phyloP scores from a whole-genome alignment of 345 rosid genomes.

The Pistacia atlantica region DNA sequence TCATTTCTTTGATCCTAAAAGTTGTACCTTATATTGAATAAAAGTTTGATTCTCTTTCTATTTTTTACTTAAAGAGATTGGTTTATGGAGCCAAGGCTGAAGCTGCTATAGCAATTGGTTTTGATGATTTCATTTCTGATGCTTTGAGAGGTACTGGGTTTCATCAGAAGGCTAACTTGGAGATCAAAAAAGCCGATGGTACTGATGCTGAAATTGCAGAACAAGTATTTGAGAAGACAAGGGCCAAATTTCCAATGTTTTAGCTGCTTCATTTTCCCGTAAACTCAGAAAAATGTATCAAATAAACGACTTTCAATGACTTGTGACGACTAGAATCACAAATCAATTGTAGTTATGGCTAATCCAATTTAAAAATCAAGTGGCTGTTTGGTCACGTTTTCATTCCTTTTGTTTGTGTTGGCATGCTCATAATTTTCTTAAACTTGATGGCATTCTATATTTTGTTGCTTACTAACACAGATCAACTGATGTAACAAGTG shows the following conservation, averaged over 20 bases:
- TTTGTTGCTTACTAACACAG: no score
- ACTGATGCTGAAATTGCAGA: conserved; percentile 75
- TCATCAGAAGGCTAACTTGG: conserved; percentile 69
- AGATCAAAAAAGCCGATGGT: conserved; percentile 82
- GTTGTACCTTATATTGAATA: neutral
- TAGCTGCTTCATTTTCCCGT: conserved; percentile 24
- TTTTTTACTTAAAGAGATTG: conserved; percentile 48
- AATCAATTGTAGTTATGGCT: neutral
- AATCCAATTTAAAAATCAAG: neutral
- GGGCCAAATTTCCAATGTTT: conserved; percentile 74
- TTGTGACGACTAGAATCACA: neutral
- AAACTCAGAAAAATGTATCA: neutral
- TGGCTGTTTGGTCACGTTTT: neutral
- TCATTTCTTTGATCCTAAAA: neutral
- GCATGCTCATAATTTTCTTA: no score
- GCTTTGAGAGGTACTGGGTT: conserved; percentile 68
- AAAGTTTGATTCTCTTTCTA: neutral
- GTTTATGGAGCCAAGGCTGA: conserved; percentile 88
- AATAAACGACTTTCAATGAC: no score
- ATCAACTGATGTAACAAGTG: no score
- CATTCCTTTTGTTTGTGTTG: no score
- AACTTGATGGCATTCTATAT: no score
- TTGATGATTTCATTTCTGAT: conserved; percentile 80
- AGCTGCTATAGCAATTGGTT: conserved; percentile 85
- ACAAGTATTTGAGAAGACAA: conserved; percentile 88